Evolutionary conservation across 1,284 basidiomycete species (phyloP).

Genomic region (Cutaneotrichosporon sp.): DNA sequence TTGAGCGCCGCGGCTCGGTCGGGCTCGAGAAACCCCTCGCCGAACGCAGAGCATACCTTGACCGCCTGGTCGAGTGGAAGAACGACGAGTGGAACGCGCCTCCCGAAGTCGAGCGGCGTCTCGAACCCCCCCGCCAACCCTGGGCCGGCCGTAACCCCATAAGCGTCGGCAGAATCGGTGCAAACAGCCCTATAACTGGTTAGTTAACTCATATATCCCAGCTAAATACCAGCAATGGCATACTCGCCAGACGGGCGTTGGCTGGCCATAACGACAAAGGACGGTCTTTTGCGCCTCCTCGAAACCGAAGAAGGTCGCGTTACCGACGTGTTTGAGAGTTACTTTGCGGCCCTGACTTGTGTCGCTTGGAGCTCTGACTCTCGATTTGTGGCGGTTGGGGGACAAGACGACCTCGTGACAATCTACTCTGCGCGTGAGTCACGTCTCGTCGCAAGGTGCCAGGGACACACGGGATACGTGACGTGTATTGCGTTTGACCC

Average conservation of each 20-base stretch:
- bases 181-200: slow-evolving; percentile 67
- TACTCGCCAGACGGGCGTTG: slow-evolving; percentile 87
- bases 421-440: slow-evolving; percentile 89
- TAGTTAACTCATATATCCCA: slow-evolving; percentile 36
- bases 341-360: slow-evolving; percentile 85
- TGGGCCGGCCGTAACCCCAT: slow-evolving; percentile 53
- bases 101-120: slow-evolving; percentile 26
- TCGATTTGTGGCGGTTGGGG: slow-evolving; percentile 84
- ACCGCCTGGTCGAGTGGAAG: slow-evolving; percentile 48
- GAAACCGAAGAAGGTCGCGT: slow-evolving; percentile 79
- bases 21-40: background rate
- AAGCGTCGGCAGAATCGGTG: slow-evolving; percentile 47
- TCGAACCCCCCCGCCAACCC: slow-evolving; percentile 39
- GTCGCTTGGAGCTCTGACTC: slow-evolving; percentile 90
- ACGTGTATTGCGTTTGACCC: slow-evolving; percentile 81
- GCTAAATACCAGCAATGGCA: slow-evolving; percentile 64
- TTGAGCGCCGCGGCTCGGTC: slow-evolving; percentile 7
- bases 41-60: slow-evolving; percentile 19
- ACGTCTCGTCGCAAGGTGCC: slow-evolving; percentile 90
- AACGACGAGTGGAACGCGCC: slow-evolving; percentile 48
- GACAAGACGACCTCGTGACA: slow-evolving; percentile 90
- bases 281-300: slow-evolving; percentile 81
- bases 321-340: slow-evolving; percentile 84
- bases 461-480: slow-evolving; percentile 94
- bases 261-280: slow-evolving; percentile 81